phyloP scores from a whole-genome alignment of 2,329 filamentous ascomycete genomes.

The Cladosporium sp. region DNA sequence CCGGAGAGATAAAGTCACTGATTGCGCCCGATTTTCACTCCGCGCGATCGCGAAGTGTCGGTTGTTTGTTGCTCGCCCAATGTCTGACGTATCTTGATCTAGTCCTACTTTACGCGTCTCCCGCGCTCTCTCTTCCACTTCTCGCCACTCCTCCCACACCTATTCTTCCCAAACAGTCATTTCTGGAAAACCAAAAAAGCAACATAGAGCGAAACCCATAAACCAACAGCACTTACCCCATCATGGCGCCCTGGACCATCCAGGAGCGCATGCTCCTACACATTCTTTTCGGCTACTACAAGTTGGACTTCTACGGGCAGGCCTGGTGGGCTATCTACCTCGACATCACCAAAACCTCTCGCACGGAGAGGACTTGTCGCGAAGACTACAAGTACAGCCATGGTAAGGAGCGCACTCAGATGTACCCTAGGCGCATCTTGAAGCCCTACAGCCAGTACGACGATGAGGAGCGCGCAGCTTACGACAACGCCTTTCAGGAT shows the following conservation, averaged over 20 bases:
- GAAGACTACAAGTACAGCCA: background rate
- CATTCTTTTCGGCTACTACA: background rate
- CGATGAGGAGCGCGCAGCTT: background rate
- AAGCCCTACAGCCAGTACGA: background rate
- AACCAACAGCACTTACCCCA: background rate
- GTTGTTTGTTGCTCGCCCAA: background rate
- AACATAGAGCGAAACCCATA: background rate
- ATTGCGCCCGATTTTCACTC: background rate
- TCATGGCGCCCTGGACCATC: background rate
- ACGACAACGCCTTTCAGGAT: background rate
- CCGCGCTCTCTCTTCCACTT: background rate
- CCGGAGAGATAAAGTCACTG: background rate
- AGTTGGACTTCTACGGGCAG: background rate
- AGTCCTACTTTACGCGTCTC: background rate
- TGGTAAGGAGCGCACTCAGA: background rate
- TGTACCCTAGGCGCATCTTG: background rate
- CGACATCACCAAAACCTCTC: background rate
- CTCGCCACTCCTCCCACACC: background rate
- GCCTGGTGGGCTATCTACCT: background rate
- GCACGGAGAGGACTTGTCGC: background rate
- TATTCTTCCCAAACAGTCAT: background rate
- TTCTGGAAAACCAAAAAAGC: background rate
- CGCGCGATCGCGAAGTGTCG: background rate
- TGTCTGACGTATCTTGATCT: background rate
- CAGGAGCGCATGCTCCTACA: background rate